Conservation (phyloP, 768 basidiomycete species). For the Saitozyma sp. region DNA sequence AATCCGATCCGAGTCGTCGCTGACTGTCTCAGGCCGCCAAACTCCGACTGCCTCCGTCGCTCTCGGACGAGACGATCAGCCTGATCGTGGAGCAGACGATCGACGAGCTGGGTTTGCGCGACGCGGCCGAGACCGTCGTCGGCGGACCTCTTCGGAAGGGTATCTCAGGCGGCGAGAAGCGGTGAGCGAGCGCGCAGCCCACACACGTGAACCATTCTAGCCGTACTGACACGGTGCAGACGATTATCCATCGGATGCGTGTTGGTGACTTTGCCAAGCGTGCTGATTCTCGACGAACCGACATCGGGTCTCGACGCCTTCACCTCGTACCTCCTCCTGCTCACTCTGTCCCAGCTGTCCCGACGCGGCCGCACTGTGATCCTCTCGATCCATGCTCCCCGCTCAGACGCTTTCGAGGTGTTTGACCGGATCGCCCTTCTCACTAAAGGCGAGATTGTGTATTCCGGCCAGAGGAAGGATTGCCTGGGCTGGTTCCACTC, state of each 20-base stretch:
- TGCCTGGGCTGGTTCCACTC: slow-evolving; percentile 54
- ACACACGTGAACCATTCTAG: slow-evolving; percentile 18
- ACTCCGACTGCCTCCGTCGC: slow-evolving; percentile 57
- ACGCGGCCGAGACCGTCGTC: slow-evolving; percentile 58
- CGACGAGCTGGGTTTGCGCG: slow-evolving; percentile 56
- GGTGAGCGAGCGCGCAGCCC: slow-evolving; percentile 54
- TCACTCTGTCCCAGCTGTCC: slow-evolving; percentile 45
- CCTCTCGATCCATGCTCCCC: slow-evolving; percentile 69
- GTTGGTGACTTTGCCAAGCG: slow-evolving; percentile 63
- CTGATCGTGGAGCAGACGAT: slow-evolving; percentile 57
- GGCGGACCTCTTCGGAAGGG: slow-evolving; percentile 64
- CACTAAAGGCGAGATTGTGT: slow-evolving; percentile 59
- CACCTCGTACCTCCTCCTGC: slow-evolving; percentile 49
- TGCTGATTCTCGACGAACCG: slow-evolving; percentile 62
- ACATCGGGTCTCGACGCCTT: slow-evolving; percentile 47
- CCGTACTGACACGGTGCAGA: slow-evolving; percentile 7
- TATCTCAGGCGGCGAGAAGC: slow-evolving; percentile 67
- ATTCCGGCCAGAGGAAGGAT: slow-evolving; percentile 52
- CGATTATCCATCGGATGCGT: slow-evolving; percentile 60
- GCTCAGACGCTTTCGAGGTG: slow-evolving; percentile 62
- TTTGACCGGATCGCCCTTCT: slow-evolving; percentile 66
- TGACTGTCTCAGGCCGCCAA: slow-evolving; percentile 44
- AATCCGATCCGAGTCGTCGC: neutral
- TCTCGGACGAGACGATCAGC: slow-evolving; percentile 38
- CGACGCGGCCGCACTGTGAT: slow-evolving; percentile 57